phyloP scores from a whole-genome alignment of 140 eudicot genomes.

The Senecio squalidus region DNA sequence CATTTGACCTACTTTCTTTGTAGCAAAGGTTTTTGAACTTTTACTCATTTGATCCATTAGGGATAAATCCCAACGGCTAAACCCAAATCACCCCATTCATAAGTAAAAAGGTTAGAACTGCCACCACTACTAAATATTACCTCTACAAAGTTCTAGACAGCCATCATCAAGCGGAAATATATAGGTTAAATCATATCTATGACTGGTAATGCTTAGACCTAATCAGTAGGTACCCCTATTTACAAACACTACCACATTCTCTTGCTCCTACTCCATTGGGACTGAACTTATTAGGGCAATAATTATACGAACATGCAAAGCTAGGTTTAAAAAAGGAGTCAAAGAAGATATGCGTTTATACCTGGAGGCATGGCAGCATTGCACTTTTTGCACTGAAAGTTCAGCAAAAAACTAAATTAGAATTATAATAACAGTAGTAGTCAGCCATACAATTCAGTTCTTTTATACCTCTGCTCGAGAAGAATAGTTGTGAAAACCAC shows the following conservation, averaged over 20 bases:
- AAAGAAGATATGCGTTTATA: conserved; percentile 16
- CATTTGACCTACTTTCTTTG: no score
- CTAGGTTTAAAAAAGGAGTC: conserved; percentile 7
- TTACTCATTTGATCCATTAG: no score
- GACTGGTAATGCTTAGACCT: not conserved
- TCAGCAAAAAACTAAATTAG: conserved; percentile 23
- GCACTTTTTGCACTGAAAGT: conserved; percentile 82
- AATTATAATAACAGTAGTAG: conserved; percentile 7
- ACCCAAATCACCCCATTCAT: not conserved
- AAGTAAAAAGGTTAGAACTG: not conserved
- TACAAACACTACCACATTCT: not conserved
- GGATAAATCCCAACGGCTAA: not conserved
- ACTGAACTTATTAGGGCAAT: not conserved
- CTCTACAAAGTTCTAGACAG: conserved; percentile 7
- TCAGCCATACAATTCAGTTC: not conserved
- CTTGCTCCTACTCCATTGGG: not conserved
- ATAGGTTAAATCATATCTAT: not conserved
- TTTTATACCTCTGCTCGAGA: conserved; percentile 70
- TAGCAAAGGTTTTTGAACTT: no score
- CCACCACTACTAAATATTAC: not conserved
- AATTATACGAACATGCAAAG: not conserved
- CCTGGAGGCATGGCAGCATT: conserved; percentile 76
- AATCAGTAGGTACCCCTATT: not conserved
- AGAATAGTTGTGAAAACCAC: conserved; percentile 95
- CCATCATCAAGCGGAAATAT: not conserved